Evolutionary conservation across 306 rosid genomes (phyloP), one percentile per base, ranked within the genome.

Genomic region (Corylus avellana): DNA sequence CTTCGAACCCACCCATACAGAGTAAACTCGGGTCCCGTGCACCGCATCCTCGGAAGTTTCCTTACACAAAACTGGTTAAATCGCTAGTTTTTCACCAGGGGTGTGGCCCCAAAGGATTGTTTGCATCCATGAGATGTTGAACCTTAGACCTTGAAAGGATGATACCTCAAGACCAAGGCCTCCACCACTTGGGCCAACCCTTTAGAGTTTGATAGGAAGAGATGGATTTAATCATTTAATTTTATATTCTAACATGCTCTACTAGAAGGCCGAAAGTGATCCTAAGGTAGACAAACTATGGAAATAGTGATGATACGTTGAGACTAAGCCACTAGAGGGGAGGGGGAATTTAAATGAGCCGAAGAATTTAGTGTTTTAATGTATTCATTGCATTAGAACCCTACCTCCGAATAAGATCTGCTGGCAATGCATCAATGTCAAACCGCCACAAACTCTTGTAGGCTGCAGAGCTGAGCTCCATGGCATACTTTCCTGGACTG

Each of bases 401-500:
- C 78, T 87, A 95, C 98, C 98, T 90, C 74, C 91, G 89, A 80
- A 95, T 61, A 76, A 95, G 98, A 91, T 95, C 98, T 29, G 91
- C 94, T 3, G 98, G 98, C 79, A 92, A 84, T 55, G 97, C 88
- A 64, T 95, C 98, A 92, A 89, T 83, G 85, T 95, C 98, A 78
- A 95, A 95, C 75, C 91, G 89, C 98, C 98, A 95, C 83, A 58
- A 22, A 75, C 62, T 84, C 84, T 90, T 78, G 90, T 95, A 93
- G 50, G 98, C 98, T 55, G 98, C 92, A 47, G 98, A 92, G 81
- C 98, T 91, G 50, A 95, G 87, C 83, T 95, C 98, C 91, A 91
- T 73, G 54, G 97, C 89, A 74, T 91, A 91, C 74, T 92, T 95
- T 70, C 97, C 98, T 5, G 98, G 98, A 86, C 91, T 90, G 81